Evolutionary conservation across 345 rosid genomes (phyloP).

Genomic region (Durio zibethinus): DNA sequence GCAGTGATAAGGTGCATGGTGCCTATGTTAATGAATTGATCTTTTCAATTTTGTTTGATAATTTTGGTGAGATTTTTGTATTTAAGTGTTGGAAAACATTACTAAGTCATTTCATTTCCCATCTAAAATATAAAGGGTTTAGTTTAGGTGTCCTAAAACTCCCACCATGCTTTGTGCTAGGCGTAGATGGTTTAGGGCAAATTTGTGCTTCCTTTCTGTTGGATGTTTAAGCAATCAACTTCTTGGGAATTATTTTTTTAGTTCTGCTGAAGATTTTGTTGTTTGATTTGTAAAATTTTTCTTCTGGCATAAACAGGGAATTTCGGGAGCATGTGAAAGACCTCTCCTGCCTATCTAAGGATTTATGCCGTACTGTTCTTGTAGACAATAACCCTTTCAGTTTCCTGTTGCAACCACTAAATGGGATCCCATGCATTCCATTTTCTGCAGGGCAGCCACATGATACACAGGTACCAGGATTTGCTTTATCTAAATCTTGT

Average conservation of each 20-base stretch:
- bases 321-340: conserved; percentile 92
- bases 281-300: background rate
- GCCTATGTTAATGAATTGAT: too few relatives aligned
- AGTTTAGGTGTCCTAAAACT: background rate
- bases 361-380: conserved; percentile 72
- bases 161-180: background rate
- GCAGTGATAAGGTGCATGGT: background rate
- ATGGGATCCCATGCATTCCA: conserved; percentile 95
- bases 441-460: conserved; percentile 78
- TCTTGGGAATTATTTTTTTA: background rate
- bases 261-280: background rate
- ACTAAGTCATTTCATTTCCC: background rate
- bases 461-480: conserved; percentile 61
- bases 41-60: too few relatives aligned
- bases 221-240: background rate
- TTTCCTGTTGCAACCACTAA: conserved; percentile 85
- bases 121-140: background rate
- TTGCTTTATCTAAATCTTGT: background rate
- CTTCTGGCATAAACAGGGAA: conserved; percentile 43
- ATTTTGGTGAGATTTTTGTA: too few relatives aligned
- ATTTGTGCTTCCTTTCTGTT: background rate
- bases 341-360: conserved; percentile 68
- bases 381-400: conserved; percentile 98
- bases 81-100: background rate
- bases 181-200: conserved; percentile 4